Evolutionary conservation across 2,329 filamentous ascomycete genomes (phyloP), one percentile per base, ranked within the genome.

Genomic region (Seiridium cupressi): DNA sequence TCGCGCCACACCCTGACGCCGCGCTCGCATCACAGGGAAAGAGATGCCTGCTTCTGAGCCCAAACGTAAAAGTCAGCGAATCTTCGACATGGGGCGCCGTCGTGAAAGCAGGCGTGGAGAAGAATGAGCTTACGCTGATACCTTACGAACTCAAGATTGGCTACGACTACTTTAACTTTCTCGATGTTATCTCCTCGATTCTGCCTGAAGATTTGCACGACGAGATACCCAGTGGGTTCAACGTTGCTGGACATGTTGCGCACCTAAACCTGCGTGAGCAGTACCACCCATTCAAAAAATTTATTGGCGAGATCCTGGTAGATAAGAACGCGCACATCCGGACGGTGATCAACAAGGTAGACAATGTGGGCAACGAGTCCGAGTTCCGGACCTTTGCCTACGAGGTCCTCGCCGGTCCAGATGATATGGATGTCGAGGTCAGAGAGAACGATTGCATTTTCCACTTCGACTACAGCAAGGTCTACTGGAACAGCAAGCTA

Each of bases 401-500:
- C 77, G 95, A 99, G 77, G 84, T 98, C 11, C 84, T 99, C 0
- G 88, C 88, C 1, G 95, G 95, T 0, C 84, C 69, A 0, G 86
- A 92, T 67, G 89, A 98, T 69, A 80, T 97, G 74, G 87, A 93
- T 57, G 95, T 99, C 58, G 86, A 91, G 63, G 84, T 95, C 57
- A 86, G 85, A 64, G 93, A 97, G 76, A 89, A 91, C 68, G 85
- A 87, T 62, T 98, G 95, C 77, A 79, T 83, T n/a, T 99, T 97
- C 78, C 82, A 83, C 59, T 98, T 99, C 74, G 91, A 99, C 79
- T 99, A 96, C 74, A 86, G 90, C 63, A 96, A 96, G 68, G 95
- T 99, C 3, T 99, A 99, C 81, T 99, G 94, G 94, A 99, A 99
- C 77, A 93, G 88, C 69, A 88, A 94, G 66, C 85, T 99, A 11